Percentiles rank a stretch among this genome's conserved stretches.
Conservation (phyloP, 2,329 filamentous ascomycete species). For the Escovopsis weberi region DNA sequence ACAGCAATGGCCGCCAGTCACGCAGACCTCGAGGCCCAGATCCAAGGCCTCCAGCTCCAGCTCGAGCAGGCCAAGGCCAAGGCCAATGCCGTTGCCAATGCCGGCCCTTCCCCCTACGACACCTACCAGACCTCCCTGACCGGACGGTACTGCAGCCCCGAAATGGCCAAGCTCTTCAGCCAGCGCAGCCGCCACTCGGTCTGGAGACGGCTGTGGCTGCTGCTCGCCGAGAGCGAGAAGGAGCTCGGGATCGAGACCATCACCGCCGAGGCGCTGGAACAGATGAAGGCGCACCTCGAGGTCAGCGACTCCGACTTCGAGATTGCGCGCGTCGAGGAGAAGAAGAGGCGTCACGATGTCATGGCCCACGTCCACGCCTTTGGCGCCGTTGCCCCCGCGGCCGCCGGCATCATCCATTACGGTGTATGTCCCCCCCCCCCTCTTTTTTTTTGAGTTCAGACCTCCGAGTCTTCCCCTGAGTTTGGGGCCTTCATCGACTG, state of each 20-base stretch:
- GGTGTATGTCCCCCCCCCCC: conserved; percentile 21
- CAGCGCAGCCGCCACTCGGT: conserved; percentile 59
- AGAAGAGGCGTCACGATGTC: conserved; percentile 47
- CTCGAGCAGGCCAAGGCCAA: too few species aligned
- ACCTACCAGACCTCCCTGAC: conserved; percentile 51
- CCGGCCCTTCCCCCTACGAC: conserved; percentile 10
- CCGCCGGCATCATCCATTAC: conserved; percentile 72
- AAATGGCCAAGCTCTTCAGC: conserved; percentile 71
- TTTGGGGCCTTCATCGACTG: neutral
- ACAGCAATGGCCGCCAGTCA: too few species aligned
- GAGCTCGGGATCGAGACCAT: conserved; percentile 64
- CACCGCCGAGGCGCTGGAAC: conserved; percentile 55
- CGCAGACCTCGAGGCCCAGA: too few species aligned
- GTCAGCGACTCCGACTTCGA: conserved; percentile 68
- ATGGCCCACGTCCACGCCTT: conserved; percentile 65
- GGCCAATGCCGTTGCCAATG: too few species aligned
- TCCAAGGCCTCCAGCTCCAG: too few species aligned
- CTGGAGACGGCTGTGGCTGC: conserved; percentile 78
- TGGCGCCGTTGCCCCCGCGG: conserved; percentile 57
- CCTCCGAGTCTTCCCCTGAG: neutral
- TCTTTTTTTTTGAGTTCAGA: neutral
- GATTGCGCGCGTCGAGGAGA: conserved; percentile 63
- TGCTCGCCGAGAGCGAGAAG: conserved; percentile 68
- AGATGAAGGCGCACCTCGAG: conserved; percentile 61
- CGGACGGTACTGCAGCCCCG: conserved; percentile 55